Evolutionary conservation across 2,329 filamentous ascomycete species (phyloP).

Genomic region (Penicillium vulpinum): DNA sequence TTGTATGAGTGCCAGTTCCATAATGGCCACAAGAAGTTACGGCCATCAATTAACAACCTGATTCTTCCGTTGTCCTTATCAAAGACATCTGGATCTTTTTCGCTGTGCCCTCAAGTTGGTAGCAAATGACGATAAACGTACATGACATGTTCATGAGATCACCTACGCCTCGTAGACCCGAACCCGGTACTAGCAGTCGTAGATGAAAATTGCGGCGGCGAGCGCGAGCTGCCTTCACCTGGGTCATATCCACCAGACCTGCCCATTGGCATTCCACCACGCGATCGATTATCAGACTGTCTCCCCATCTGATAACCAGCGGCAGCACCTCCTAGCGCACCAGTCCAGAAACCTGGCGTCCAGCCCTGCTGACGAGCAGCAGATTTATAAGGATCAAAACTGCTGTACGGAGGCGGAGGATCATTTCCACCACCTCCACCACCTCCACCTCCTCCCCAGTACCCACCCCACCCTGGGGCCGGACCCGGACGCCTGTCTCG

Average conservation of each 20-base stretch:
- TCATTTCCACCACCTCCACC: conserved; percentile 32
- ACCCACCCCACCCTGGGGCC: conserved; percentile 27
- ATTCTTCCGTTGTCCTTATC: background rate
- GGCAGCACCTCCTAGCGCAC: conserved; percentile 43
- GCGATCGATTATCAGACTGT: conserved; percentile 17
- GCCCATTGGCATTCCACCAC: conserved; percentile 15
- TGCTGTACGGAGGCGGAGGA: conserved; percentile 45
- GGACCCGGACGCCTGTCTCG: conserved; percentile 17
- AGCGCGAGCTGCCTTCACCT: conserved; percentile 37
- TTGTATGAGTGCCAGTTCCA: background rate
- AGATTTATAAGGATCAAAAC: conserved; percentile 25
- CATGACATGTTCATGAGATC: conserved; percentile 4
- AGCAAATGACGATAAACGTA: background rate
- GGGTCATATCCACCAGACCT: conserved; percentile 24
- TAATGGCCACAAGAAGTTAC: background rate
- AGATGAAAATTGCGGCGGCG: conserved; percentile 36
- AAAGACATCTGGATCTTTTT: background rate
- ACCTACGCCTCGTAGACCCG: conserved; percentile 47
- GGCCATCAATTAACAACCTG: too few species aligned
- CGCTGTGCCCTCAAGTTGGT: background rate
- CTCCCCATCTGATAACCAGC: conserved; percentile 46
- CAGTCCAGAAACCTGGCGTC: conserved; percentile 52
- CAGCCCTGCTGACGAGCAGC: conserved; percentile 33
- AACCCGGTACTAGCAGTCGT: conserved; percentile 45
- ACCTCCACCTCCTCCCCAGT: conserved; percentile 36